Conservation (phyloP, 192 early-diverging fungal genomes). For the Linnemannia hyalina region DNA sequence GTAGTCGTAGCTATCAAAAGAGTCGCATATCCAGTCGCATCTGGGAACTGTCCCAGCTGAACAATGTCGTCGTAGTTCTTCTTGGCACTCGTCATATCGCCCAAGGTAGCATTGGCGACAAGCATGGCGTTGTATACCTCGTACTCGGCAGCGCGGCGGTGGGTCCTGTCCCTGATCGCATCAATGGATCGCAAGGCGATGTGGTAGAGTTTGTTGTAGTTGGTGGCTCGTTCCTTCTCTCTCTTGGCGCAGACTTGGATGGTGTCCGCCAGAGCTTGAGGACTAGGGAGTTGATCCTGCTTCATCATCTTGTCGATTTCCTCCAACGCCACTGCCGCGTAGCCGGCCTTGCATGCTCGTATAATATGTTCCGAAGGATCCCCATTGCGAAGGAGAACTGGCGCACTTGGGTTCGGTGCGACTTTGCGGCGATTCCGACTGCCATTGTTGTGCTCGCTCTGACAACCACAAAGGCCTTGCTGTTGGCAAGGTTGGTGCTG, state of each 20-base stretch:
- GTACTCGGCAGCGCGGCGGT: slow-evolving; percentile 46
- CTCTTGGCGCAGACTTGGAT: slow-evolving; percentile 54
- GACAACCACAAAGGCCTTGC: neutral
- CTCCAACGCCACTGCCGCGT: slow-evolving; percentile 45
- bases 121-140: slow-evolving; percentile 65
- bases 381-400: slow-evolving; percentile 22
- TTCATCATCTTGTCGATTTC: slow-evolving; percentile 41
- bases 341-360: slow-evolving; percentile 45
- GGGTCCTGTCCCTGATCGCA: slow-evolving; percentile 10
- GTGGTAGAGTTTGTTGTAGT: slow-evolving; percentile 35
- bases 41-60: slow-evolving; percentile 56
- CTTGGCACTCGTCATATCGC: slow-evolving; percentile 64
- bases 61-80: slow-evolving; percentile 67
- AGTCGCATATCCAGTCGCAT: slow-evolving; percentile 67
- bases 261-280: slow-evolving; percentile 45
- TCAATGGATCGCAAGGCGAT: slow-evolving; percentile 35
- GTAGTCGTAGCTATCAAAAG: slow-evolving; percentile 64
- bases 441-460: neutral
- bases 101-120: slow-evolving; percentile 62
- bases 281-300: slow-evolving; percentile 34
- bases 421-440: neutral
- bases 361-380: slow-evolving; percentile 47
- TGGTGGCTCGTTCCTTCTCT: slow-evolving; percentile 43
- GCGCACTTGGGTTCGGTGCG: slow-evolving; percentile 10
- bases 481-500: neutral